Percentiles rank a stretch among this genome's conserved stretches.
phyloP scores from a whole-genome alignment of 106 monocot genomes.

The Dendrobium catenatum region DNA sequence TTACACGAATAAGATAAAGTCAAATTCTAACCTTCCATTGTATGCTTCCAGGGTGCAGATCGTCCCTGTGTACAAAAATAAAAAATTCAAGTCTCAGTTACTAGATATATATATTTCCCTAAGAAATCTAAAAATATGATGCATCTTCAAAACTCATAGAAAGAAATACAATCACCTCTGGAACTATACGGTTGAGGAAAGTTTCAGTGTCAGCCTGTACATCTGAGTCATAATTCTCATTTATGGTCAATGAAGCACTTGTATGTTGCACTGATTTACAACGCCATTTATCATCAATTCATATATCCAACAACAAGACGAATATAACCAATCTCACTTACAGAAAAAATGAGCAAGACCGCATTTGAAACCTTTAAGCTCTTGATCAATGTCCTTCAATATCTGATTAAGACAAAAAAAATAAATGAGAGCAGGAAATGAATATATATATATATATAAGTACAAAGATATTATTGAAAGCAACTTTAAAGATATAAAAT shows the following conservation, averaged over 20 bases:
- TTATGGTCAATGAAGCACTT: slow-evolving; percentile 97
- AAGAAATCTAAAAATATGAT: neutral
- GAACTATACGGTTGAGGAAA: slow-evolving; percentile 79
- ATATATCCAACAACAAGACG: neutral
- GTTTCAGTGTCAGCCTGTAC: slow-evolving; percentile 96
- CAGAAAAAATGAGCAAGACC: slow-evolving; percentile 96
- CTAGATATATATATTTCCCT: neutral
- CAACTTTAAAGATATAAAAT: no score
- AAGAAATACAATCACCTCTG: slow-evolving; percentile 51
- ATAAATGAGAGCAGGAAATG: neutral
- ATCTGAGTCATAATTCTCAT: slow-evolving; percentile 98
- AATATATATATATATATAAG: slow-evolving; percentile 2
- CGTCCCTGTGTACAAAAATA: slow-evolving; percentile 48
- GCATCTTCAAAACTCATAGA: neutral
- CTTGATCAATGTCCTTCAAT: slow-evolving; percentile 66
- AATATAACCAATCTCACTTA: slow-evolving; percentile 28
- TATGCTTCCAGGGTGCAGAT: slow-evolving; percentile 97
- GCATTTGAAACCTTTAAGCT: slow-evolving; percentile 77
- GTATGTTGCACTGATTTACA: slow-evolving; percentile 79
- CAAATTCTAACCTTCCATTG: slow-evolving; percentile 68
- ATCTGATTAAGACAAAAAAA: slow-evolving; percentile 36
- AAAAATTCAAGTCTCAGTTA: neutral
- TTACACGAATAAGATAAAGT: neutral
- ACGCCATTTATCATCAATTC: neutral
- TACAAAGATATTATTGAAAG: no score